Conservation (phyloP, 2,329 filamentous ascomycete genomes). For the Phialemoniopsis sp. region DNA sequence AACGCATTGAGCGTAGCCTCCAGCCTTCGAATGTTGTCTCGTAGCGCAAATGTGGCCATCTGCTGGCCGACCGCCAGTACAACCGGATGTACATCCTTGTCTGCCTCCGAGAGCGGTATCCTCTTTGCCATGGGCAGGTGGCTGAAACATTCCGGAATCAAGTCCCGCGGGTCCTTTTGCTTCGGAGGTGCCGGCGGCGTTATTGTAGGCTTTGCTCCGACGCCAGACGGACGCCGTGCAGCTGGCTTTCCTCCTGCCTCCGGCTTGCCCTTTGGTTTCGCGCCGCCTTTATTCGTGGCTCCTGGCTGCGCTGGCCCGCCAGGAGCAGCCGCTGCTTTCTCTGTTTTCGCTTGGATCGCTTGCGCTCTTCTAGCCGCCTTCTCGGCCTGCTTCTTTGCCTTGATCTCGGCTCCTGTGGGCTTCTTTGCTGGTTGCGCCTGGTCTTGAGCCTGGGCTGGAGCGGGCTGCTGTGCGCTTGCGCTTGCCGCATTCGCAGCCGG, state of each 20-base stretch:
- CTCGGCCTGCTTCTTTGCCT: conserved; percentile 86
- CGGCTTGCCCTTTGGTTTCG: conserved; percentile 42
- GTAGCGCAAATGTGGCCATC: conserved; percentile 83
- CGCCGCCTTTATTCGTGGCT: conserved; percentile 30
- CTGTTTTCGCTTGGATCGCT: conserved; percentile 51
- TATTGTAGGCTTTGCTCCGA: too few relatives aligned
- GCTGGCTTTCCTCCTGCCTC: conserved; percentile 21
- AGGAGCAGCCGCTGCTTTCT: conserved; percentile 32
- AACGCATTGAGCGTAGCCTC: conserved; percentile 86
- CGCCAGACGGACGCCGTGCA: neutral
- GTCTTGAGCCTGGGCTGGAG: conserved; percentile 2
- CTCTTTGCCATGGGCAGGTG: conserved; percentile 70
- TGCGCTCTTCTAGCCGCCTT: conserved; percentile 82
- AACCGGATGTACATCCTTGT: conserved; percentile 80
- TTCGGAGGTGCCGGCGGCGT: conserved; percentile 34
- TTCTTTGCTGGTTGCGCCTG: conserved; percentile 35
- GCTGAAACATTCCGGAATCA: conserved; percentile 70
- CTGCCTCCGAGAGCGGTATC: conserved; percentile 50
- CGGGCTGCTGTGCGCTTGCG: conserved; percentile 5
- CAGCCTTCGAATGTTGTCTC: conserved; percentile 83
- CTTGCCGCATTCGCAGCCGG: conserved; percentile 3
- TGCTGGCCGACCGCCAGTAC: conserved; percentile 84
- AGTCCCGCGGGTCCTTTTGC: conserved; percentile 52
- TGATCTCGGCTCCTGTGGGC: conserved; percentile 73
- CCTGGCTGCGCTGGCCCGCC: conserved; percentile 29